phyloP scores from a whole-genome alignment of 208 protist genomes.

The Trypanosoma mega region DNA sequence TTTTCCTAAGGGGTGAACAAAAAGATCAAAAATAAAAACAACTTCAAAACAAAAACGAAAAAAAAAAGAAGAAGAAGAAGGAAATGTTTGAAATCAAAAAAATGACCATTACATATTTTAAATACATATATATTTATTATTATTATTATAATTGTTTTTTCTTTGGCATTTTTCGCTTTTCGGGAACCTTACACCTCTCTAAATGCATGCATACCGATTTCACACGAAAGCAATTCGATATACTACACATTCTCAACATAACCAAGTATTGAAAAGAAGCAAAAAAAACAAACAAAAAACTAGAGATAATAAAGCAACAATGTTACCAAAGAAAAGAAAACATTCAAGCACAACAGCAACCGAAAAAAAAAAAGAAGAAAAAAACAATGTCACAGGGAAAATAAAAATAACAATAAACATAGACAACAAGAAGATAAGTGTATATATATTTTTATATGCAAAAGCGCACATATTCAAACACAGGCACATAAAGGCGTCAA shows the following conservation, averaged over 20 bases:
- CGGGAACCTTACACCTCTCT: too few species aligned
- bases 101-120: too few species aligned
- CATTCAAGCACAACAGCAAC: neutral
- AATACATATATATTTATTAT: too few species aligned
- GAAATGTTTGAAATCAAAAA: too few species aligned
- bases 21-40: neutral
- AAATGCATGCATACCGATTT: too few species aligned
- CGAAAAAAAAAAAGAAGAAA: neutral
- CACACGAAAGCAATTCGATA: too few species aligned
- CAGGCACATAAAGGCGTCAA: slow-evolving; percentile 8
- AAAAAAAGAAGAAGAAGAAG: neutral
- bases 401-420: too few species aligned
- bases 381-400: slow-evolving; percentile 1
- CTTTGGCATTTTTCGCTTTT: too few species aligned
- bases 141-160: too few species aligned
- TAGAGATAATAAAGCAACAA: neutral
- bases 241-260: too few species aligned
- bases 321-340: neutral
- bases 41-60: neutral
- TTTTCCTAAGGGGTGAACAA: neutral
- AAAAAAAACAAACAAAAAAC: slow-evolving; percentile 25
- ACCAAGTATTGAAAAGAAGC: too few species aligned
- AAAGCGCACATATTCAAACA: neutral
- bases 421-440: neutral
- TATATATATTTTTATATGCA: neutral